Evolutionary conservation across 2,329 filamentous ascomycete species (phyloP).

Genomic region (Incumbomyces delicatus): DNA sequence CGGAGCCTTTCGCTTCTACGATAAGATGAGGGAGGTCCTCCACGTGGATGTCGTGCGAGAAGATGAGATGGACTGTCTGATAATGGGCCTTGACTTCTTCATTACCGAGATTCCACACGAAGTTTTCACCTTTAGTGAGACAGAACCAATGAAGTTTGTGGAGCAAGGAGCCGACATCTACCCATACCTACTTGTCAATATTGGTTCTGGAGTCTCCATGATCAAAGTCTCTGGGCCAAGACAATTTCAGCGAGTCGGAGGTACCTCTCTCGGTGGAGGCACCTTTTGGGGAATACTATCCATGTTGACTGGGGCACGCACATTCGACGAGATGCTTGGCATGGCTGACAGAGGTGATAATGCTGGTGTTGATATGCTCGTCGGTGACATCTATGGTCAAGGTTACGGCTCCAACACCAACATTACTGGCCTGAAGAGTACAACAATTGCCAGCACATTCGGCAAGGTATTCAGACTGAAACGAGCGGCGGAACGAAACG

Average conservation of each 20-base stretch:
- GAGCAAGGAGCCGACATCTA: slow-evolving; percentile 73
- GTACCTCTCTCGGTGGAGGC: slow-evolving; percentile 89
- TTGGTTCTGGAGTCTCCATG: slow-evolving; percentile 93
- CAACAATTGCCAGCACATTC: slow-evolving; percentile 90
- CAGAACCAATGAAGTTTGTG: slow-evolving; percentile 85
- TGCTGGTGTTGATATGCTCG: slow-evolving; percentile 84
- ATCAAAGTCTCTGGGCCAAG: slow-evolving; percentile 89
- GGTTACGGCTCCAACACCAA: slow-evolving; percentile 56
- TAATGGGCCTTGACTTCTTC: slow-evolving; percentile 95
- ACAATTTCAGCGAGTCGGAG: slow-evolving; percentile 81
- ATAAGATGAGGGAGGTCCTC: slow-evolving; percentile 72
- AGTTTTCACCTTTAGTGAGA: slow-evolving; percentile 84
- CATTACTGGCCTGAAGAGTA: slow-evolving; percentile 93
- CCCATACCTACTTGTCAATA: slow-evolving; percentile 95
- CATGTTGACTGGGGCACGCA: slow-evolving; percentile 80
- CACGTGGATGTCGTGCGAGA: slow-evolving; percentile 75
- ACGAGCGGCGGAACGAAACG: slow-evolving; percentile 66
- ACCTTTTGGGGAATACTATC: slow-evolving; percentile 93
- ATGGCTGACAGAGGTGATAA: slow-evolving; percentile 90
- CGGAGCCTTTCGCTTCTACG: slow-evolving; percentile 93
- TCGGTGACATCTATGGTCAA: slow-evolving; percentile 94
- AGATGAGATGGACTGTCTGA: slow-evolving; percentile 98
- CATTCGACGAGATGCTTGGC: slow-evolving; percentile 95
- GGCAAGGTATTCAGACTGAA: slow-evolving; percentile 96
- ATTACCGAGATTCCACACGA: slow-evolving; percentile 95